Evolutionary conservation across 495 filamentous ascomycete species (phyloP).

Genomic region (Opeltia flavorubescens): DNA sequence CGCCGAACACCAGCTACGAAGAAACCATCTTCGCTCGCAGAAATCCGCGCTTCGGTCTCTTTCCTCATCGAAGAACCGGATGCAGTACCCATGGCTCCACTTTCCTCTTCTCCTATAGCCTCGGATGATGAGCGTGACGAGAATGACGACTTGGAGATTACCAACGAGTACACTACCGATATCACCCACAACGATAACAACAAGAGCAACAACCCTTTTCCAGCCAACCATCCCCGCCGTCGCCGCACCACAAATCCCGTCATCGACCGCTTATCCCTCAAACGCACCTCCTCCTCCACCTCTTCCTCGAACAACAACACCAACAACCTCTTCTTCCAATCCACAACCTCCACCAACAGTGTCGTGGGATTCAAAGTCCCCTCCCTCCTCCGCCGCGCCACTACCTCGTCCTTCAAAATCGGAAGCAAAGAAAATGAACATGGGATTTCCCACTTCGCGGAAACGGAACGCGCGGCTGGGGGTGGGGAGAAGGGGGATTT

Average conservation of each 20-base stretch:
- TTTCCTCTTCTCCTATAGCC: constrained; percentile 17
- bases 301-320: constrained; percentile 30
- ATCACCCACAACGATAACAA: constrained; percentile 20
- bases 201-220: constrained; percentile 23
- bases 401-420: constrained; percentile 42
- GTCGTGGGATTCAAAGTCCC: constrained; percentile 54
- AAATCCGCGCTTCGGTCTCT: constrained; percentile 67
- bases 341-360: constrained; percentile 24
- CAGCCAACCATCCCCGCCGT: constrained; percentile 26
- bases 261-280: constrained; percentile 71
- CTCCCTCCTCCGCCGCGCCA: constrained; percentile 62
- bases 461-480: constrained; percentile 23
- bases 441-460: constrained; percentile 22
- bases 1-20: constrained; percentile 50
- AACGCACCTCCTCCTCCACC: constrained; percentile 47
- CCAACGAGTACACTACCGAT: constrained; percentile 12
- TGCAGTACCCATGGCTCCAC: constrained; percentile 32
- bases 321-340: constrained; percentile 46
- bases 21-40: constrained; percentile 54
- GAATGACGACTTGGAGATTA: constrained; percentile 16
- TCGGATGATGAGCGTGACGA: constrained; percentile 27
- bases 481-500: constrained; percentile 26
- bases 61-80: constrained; percentile 67
- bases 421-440: constrained; percentile 22
- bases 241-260: constrained; percentile 38